phyloP scores from a whole-genome alignment of 257 asterid species.

The Solanum peruvianum region DNA sequence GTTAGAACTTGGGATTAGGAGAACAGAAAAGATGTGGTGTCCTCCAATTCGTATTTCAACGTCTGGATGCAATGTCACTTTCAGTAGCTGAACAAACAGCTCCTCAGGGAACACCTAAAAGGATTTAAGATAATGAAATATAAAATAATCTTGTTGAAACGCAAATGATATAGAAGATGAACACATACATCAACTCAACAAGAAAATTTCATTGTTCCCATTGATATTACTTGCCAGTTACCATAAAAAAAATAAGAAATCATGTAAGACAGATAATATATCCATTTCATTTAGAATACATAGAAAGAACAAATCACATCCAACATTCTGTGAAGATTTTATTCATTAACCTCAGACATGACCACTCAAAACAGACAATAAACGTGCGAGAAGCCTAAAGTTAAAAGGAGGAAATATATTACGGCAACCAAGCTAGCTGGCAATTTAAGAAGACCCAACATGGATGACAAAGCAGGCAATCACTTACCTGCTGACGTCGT shows the following conservation, averaged over 20 bases:
- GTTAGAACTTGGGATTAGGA: conserved; percentile 64
- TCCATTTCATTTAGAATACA: background rate
- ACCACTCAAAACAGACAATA: background rate
- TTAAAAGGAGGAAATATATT: background rate
- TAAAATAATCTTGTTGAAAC: background rate
- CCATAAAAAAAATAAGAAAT: background rate
- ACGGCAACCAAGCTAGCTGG: background rate
- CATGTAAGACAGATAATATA: background rate
- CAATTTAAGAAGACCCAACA: background rate
- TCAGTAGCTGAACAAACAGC: conserved; percentile 73
- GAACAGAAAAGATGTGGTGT: conserved; percentile 82
- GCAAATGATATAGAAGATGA: background rate
- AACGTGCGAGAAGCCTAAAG: background rate
- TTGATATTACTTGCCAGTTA: background rate
- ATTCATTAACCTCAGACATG: background rate
- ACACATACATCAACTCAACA: background rate
- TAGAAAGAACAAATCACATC: background rate
- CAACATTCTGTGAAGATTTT: background rate
- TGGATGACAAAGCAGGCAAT: background rate
- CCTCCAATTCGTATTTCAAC: conserved; percentile 85
- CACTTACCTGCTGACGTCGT: conserved; percentile 63
- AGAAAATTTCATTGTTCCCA: background rate
- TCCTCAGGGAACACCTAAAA: conserved; percentile 82
- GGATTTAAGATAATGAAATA: background rate
- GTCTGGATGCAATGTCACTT: conserved; percentile 80